Evolutionary conservation across 257 asterid species (phyloP).

Genomic region (Oldenlandia corymbosa): DNA sequence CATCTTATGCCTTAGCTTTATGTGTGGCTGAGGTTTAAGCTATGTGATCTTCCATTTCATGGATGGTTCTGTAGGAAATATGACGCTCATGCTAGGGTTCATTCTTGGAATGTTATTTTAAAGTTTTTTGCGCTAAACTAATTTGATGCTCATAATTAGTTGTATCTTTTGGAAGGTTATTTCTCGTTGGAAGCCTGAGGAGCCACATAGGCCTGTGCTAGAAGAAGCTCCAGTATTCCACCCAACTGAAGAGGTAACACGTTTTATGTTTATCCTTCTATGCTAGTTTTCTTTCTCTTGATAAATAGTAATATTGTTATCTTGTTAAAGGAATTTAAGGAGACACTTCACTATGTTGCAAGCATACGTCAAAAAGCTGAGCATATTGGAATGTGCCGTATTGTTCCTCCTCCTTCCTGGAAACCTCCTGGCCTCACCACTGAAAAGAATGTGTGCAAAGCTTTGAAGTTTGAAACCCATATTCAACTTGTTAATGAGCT

Average conservation of each 20-base stretch:
- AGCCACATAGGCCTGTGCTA: constrained; percentile 44
- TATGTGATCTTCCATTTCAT: background rate
- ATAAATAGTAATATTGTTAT: constrained; percentile 14
- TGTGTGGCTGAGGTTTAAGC: background rate
- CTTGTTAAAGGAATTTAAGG: constrained; percentile 74
- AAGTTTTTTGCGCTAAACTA: background rate
- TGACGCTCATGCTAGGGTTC: background rate
- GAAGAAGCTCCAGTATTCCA: constrained; percentile 70
- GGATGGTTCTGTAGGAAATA: background rate
- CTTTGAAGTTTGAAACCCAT: constrained; percentile 43
- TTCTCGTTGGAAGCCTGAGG: constrained; percentile 59
- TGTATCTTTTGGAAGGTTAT: constrained; percentile 45
- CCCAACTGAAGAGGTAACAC: constrained; percentile 69
- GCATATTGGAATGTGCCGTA: constrained; percentile 77
- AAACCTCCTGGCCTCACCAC: constrained; percentile 43
- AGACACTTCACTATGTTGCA: constrained; percentile 58
- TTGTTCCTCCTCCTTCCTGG: constrained; percentile 92
- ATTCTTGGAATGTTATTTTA: background rate
- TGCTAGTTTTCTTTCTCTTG: background rate
- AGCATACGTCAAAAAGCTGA: constrained; percentile 56
- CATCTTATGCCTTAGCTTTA: background rate
- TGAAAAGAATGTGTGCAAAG: constrained; percentile 38
- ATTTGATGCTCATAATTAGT: constrained; percentile 12
- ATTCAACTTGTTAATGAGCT: constrained; percentile 49
- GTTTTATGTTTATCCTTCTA: background rate